These are phyloP conservation scores for Phytopythium litorale DNA, from an alignment of 352 stramenopile species.

Conservation along the genomic window DNA sequence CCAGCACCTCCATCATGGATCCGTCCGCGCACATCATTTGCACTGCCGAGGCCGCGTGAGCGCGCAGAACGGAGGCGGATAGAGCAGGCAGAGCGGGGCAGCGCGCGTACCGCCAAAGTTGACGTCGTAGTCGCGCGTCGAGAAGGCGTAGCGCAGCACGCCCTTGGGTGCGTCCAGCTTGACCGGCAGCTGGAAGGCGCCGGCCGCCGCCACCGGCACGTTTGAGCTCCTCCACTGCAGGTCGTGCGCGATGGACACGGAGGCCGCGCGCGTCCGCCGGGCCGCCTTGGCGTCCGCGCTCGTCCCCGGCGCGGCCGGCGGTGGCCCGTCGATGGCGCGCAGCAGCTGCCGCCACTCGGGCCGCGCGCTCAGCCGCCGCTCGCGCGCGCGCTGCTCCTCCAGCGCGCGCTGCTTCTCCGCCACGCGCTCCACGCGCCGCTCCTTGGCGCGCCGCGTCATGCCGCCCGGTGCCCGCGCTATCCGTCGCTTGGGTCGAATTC, in stretches of 20 bases:
- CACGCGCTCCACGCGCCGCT: conserved; percentile 58
- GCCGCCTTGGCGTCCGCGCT: not conserved
- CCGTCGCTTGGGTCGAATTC: not conserved
- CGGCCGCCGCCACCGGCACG: conserved; percentile 60
- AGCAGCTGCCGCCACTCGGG: conserved; percentile 60
- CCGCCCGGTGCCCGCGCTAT: not conserved
- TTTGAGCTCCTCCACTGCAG: conserved; percentile 78
- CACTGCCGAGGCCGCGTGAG: conserved; percentile 14
- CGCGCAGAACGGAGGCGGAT: too few relatives aligned
- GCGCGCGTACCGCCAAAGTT: conserved; percentile 40
- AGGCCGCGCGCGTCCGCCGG: not conserved
- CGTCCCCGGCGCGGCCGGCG: not conserved
- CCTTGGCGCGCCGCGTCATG: conserved; percentile 80
- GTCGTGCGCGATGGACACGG: conserved; percentile 36
- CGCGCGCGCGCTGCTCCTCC: conserved; percentile 36
- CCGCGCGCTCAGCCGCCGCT: conserved; percentile 35
- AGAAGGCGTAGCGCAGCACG: conserved; percentile 61
- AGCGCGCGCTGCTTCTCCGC: conserved; percentile 43
- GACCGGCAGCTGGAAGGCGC: conserved; percentile 67
- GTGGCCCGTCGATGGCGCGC: conserved; percentile 41
- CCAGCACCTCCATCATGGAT: conserved; percentile 46
- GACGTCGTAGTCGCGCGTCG: conserved; percentile 66
- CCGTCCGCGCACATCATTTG: conserved; percentile 64
- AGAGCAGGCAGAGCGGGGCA: too few relatives aligned
- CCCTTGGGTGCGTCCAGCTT: conserved; percentile 61